Evolutionary conservation across 225 moss, liverwort and hornwort species (phyloP), one percentile per base, ranked within the genome.

Genomic region (Sphagnum contortum): DNA sequence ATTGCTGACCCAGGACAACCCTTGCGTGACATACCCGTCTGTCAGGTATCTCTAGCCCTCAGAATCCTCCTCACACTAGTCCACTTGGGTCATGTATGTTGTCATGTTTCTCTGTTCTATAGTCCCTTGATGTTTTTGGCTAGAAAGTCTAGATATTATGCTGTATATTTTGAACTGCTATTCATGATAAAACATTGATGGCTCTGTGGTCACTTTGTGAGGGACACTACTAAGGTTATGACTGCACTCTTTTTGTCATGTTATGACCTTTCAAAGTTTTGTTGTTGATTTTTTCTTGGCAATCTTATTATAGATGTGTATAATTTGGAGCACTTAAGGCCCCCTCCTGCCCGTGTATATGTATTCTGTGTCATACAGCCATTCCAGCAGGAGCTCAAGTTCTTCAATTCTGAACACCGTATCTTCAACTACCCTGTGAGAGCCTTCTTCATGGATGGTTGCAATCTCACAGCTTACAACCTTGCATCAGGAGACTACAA

Each of bases 401-500:
- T 99, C 71, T 99, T 94, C 76, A 99, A 99, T 66, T 91, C 84
- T 63, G 98, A 99, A 54, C 88, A 93, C 52, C 82, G 91, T 60
- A 99, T 99, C 64, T 99, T 93, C 67, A 84, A 93, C 64, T 99
- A 99, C 59, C 93, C 93, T 66, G 82, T 91, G 62, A 89, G 98
- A 66, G 84, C 87, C 66, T 99, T 99, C 77, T 86, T 98, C 67
- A 99, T 99, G 98, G 98, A 99, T 77, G 91, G 88, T 49, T 93
- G 93, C 86, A 93, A 93, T 67, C 82, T 99, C 56, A 99, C 89
- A 50, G 91, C 91, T 51, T 93, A 93, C 72, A 99, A 99, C 67
- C 87, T 99, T 72, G 88, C 98, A 61, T 87, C 93, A 63, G 98
- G 98, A 9, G 98, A 99, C 69, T 99, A 93, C 73, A 99, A 93